Percentiles rank a stretch among this genome's conserved stretches.
Evolutionary conservation across 2,329 filamentous ascomycete species (phyloP).

Genomic region (Anthostomella pinea): DNA sequence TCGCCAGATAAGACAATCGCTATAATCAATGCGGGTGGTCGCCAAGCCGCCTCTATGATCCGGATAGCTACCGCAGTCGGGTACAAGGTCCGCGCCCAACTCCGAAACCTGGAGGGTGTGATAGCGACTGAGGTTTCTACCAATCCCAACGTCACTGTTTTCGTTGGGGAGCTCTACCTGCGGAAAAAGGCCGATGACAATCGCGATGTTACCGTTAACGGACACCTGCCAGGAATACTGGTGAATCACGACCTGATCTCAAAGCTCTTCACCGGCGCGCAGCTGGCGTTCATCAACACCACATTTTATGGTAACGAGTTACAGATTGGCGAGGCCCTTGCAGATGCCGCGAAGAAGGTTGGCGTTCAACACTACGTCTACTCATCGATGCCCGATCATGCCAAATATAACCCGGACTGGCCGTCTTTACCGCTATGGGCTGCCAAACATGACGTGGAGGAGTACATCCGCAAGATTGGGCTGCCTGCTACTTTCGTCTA

Average conservation of each 20-base stretch:
- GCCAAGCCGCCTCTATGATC: slow-evolving; percentile 93
- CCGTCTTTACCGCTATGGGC: slow-evolving; percentile 87
- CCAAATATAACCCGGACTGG: slow-evolving; percentile 72
- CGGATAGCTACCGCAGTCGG: slow-evolving; percentile 91
- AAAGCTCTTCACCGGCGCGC: slow-evolving; percentile 76
- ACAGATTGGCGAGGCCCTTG: slow-evolving; percentile 81
- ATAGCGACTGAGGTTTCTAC: slow-evolving; percentile 82
- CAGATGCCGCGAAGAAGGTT: slow-evolving; percentile 81
- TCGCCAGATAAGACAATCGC: slow-evolving; percentile 76
- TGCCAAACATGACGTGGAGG: slow-evolving; percentile 87
- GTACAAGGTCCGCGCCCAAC: slow-evolving; percentile 88
- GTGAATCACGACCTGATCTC: slow-evolving; percentile 72
- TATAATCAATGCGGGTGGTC: slow-evolving; percentile 92
- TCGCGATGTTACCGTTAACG: slow-evolving; percentile 67
- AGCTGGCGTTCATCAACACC: slow-evolving; percentile 96
- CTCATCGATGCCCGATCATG: slow-evolving; percentile 95
- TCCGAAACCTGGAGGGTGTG: slow-evolving; percentile 81
- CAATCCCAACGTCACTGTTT: slow-evolving; percentile 70
- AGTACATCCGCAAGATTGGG: slow-evolving; percentile 79
- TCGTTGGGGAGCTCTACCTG: slow-evolving; percentile 63
- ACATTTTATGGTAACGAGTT: slow-evolving; percentile 96
- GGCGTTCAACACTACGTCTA: slow-evolving; percentile 91
- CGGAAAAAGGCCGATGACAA: slow-evolving; percentile 51
- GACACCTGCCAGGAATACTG: slow-evolving; percentile 58
- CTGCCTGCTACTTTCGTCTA: slow-evolving; percentile 91